Evolutionary conservation across 2,329 filamentous ascomycete genomes (phyloP).

Genomic region (Alternaria brassicicola): DNA sequence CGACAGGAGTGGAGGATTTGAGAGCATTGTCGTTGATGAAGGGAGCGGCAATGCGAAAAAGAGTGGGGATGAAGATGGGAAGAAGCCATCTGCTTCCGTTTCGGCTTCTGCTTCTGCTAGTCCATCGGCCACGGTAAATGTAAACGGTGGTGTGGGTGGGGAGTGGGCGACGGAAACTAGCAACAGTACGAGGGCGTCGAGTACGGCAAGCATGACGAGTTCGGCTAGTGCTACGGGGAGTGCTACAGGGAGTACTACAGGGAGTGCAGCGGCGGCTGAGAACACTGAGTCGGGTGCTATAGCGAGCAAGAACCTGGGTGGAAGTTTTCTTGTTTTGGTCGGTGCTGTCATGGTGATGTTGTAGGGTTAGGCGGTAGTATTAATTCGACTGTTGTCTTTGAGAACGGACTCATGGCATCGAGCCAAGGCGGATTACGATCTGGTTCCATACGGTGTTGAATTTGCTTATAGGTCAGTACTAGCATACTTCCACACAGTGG

Average conservation of each 20-base stretch:
- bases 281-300: not conserved
- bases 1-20: constrained; percentile 53
- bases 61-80: not conserved
- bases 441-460: not conserved
- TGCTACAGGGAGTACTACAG: not conserved
- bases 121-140: not conserved
- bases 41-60: not conserved
- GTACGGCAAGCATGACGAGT: not conserved
- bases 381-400: not conserved
- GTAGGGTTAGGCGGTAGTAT: not conserved
- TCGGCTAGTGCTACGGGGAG: not conserved
- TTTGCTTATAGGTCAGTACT: not conserved
- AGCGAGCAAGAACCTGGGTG: not conserved
- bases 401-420: accelerated
- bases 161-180: not conserved
- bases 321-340: not conserved
- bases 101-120: not conserved
- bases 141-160: not conserved
- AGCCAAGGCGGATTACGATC: not conserved
- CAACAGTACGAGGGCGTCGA: not conserved
- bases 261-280: not conserved
- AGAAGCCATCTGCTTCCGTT: not conserved
- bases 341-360: not conserved
- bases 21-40: constrained; percentile 48
- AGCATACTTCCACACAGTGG: accelerated